Evolutionary conservation across 2,329 filamentous ascomycete genomes (phyloP).

Genomic region (Ophiostoma quercus): DNA sequence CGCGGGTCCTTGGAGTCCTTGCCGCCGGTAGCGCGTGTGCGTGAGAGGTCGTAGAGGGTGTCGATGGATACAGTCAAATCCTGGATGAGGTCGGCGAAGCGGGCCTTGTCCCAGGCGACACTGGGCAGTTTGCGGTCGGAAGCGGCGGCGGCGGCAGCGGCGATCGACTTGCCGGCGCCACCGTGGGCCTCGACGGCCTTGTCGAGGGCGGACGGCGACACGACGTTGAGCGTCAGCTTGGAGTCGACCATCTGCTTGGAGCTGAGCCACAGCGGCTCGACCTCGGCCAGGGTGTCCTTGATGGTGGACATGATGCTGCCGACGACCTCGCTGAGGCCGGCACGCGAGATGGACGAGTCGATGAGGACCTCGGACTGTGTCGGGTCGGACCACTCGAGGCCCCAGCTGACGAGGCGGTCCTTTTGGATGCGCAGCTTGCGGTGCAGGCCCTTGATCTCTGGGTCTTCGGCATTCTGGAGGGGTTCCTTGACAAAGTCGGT

Average conservation of each 20-base stretch:
- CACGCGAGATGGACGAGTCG: conserved; percentile 63
- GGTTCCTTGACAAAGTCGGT: conserved; percentile 66
- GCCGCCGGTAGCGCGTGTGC: conserved; percentile 47
- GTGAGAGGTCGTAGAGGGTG: conserved; percentile 70
- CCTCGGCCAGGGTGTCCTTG: conserved; percentile 72
- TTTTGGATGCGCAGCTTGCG: conserved; percentile 76
- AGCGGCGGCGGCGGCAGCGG: not conserved
- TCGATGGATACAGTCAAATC: conserved; percentile 75
- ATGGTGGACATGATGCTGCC: conserved; percentile 75
- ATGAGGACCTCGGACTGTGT: conserved; percentile 59
- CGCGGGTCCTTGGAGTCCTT: not conserved
- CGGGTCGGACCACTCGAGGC: conserved; percentile 73
- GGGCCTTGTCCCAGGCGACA: conserved; percentile 62
- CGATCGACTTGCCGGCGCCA: conserved; percentile 11
- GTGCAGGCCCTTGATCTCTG: conserved; percentile 66
- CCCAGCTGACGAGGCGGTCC: conserved; percentile 73
- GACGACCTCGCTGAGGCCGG: conserved; percentile 70
- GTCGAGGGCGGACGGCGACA: conserved; percentile 10
- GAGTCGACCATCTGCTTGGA: conserved; percentile 43
- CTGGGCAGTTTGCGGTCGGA: conserved; percentile 44
- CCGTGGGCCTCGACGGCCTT: conserved; percentile 14
- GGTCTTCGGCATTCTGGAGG: conserved; percentile 57
- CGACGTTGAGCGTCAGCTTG: not conserved
- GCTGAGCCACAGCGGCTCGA: conserved; percentile 64
- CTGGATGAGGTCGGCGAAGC: conserved; percentile 68